phyloP scores from a whole-genome alignment of 257 asterid species.

The Avicennia marina region DNA sequence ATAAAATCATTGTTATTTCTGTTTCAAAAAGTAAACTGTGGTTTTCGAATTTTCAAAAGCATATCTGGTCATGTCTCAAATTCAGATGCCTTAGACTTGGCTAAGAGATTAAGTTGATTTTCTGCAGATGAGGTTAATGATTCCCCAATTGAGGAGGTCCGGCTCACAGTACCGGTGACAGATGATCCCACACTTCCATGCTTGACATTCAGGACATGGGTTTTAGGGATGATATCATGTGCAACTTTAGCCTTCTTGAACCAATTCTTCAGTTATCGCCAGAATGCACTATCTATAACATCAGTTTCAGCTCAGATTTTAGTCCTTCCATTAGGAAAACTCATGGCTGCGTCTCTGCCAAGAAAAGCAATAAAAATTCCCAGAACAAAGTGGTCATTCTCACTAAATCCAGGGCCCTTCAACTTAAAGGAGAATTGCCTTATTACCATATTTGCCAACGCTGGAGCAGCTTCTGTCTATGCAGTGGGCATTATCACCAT shows the following conservation, averaged over 20 bases:
- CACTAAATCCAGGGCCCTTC: conserved; percentile 65
- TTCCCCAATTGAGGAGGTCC: conserved; percentile 61
- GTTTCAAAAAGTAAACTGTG: too few relatives aligned
- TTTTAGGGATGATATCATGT: conserved; percentile 50
- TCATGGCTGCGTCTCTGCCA: conserved; percentile 62
- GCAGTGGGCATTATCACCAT: conserved; percentile 53
- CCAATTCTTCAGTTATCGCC: conserved; percentile 62
- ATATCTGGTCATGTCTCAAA: neutral
- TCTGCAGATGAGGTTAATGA: conserved; percentile 51
- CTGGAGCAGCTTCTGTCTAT: conserved; percentile 40
- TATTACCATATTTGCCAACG: conserved; percentile 57
- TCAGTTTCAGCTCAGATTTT: conserved; percentile 62
- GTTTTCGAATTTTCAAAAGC: too few relatives aligned
- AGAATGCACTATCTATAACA: conserved; percentile 41
- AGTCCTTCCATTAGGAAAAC: conserved; percentile 56
- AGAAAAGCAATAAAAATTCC: conserved; percentile 27
- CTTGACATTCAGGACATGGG: conserved; percentile 62
- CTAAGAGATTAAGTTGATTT: too few relatives aligned
- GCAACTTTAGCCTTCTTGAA: conserved; percentile 44
- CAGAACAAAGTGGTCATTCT: conserved; percentile 42
- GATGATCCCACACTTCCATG: conserved; percentile 64
- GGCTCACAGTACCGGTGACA: conserved; percentile 60
- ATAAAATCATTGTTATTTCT: too few relatives aligned
- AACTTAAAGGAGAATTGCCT: conserved; percentile 66
- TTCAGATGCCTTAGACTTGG: too few relatives aligned